These are phyloP conservation scores for Plasmodium inui DNA, from an alignment of 169 alveolate species.

Conservation along the genomic window DNA sequence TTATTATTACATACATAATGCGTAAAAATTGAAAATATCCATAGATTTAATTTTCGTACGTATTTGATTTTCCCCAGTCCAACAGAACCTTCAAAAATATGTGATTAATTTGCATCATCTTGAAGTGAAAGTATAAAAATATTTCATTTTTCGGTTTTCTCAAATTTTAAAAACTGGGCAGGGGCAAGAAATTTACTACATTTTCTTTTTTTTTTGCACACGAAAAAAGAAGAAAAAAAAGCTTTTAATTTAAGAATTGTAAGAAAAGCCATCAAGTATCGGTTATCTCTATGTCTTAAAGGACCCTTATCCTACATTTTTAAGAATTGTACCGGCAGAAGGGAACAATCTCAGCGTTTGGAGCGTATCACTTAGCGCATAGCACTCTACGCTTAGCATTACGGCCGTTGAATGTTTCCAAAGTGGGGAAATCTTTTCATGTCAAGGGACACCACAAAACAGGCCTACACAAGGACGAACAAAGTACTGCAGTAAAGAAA, in stretches of 20 bases:
- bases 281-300: conserved; percentile 12
- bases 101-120: background rate
- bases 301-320: background rate
- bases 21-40: background rate
- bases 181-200: background rate
- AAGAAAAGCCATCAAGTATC: background rate
- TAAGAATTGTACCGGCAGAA: conserved; percentile 2
- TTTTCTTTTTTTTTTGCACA: background rate
- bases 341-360: background rate
- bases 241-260: conserved; percentile 21
- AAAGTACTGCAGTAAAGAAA: background rate
- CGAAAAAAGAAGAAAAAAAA: background rate
- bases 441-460: background rate
- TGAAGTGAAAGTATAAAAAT: background rate
- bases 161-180: conserved; percentile 5
- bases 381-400: background rate
- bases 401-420: background rate
- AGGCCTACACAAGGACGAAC: background rate
- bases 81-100: background rate
- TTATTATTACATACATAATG: conserved; percentile 2
- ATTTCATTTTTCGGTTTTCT: conserved; percentile 5
- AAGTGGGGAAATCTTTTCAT: background rate
- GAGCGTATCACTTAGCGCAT: background rate
- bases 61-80: background rate
- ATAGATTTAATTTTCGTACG: background rate